Base-by-base conservation (phyloP, 1,284 basidiomycete species). In the Heterobasidion occidentale region DNA sequence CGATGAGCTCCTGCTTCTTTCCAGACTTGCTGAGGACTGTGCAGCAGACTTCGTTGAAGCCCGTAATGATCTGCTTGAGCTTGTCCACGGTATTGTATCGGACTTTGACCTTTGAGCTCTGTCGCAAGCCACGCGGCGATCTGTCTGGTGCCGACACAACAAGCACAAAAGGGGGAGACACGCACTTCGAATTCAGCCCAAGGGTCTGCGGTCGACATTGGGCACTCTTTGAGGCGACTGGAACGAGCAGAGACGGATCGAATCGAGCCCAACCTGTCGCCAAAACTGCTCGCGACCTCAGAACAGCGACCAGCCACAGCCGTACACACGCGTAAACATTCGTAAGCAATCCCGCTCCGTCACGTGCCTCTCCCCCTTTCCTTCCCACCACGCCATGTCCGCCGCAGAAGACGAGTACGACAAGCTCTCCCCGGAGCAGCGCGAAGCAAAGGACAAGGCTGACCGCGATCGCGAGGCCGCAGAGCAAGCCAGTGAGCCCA, bases 1-100 rank as follows among this genome's bases (percentile, higher is more conserved):
- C 83, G 65, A 92, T 90, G 50, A 92, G 78, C 34, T 92, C 89
- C 62, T 88, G 83, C 67, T 93, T 93, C 73, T 87, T 90, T 38
- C 90, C 90, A n/a, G 85, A 78, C 69, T 88, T 88, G 54, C 80
- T 77, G 33, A 92, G 73, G 62, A 80, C 78, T 6, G 81, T 80
- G 53, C 74, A 71, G 65, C 88, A 88, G 65, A 88, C 81, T 46
- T 89, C 84, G 73, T 90, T 90, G 63, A 92, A 74, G 34, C 81
- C 81, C 36, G 73, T 71, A 56, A 92, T 75, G 61, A 91, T 86
- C 64, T 82, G 79, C 70, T 92, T 92, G 62, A 92, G 80, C 68
- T 76, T 81, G 70, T 91, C 90, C 58, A 92, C 88, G 7, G 88
- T 94, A 70, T 80, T 77, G 58, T 70, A 69, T 56, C 72, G 74